Base-by-base conservation (phyloP, 148 eudicot genomes). In the Rhododendron simsii region DNA sequence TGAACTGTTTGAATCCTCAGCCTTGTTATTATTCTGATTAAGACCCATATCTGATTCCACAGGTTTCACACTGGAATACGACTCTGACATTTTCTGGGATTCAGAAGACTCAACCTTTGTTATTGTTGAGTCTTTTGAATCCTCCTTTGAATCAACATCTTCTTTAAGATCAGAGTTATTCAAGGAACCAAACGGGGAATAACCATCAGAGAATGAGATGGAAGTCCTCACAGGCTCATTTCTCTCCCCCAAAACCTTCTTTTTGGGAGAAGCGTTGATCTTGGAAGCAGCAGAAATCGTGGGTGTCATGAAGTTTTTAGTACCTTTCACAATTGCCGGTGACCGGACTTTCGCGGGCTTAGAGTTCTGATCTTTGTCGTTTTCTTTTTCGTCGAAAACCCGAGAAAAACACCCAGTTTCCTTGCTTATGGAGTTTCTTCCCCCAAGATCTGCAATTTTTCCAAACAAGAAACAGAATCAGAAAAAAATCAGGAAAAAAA, bases 211-310 rank as follows among this genome's bases (percentile, higher is more conserved):
- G 9, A 92, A 88, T 2, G 98, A 92, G 61, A 95, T 89, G 50
- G 98, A 95, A 47, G 94, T 90, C 53, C 95, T 91, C 33, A 90
- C 87, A 4, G 92, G 86, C 84, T 97, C 99, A n/a, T 94, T 94
- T 81, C 96, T 91, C 79, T 97, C 99, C 23, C 91, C 96, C 82
- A 97, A 88, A 8, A 92, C 90, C 76, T 93, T 97, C 92, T 95
- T 95, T 88, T 91, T 93, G 0, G 99, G 98, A 7, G 98, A 97
- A 23, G 98, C 92, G 57, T 88, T 93, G 91, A 93, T 86, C 87
- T 97, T 97, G 9, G 98, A 95, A 69, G 94, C 96, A 2, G 99
- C 99, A 80, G 98, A 97, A 33, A 95, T 94, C 5, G 99, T 97
- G 8, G 99, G 98, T 2, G 96, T 75, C 99, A 97, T 97, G 90